Conservation (phyloP, 441 rosid species). For the Hura crepitans region DNA sequence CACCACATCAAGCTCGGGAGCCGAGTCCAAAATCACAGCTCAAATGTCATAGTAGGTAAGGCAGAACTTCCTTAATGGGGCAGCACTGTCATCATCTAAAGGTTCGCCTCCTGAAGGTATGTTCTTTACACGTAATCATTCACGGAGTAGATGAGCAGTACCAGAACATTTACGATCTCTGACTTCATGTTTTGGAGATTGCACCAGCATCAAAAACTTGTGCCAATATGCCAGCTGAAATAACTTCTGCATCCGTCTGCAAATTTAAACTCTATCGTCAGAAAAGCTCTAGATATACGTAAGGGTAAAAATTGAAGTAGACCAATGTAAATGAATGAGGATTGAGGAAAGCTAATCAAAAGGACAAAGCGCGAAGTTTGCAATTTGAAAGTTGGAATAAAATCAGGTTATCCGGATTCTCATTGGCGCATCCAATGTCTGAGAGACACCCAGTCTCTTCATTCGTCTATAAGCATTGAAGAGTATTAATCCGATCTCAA, state of each 20-base stretch:
- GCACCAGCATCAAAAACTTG: conserved; percentile 66
- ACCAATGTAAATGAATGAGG: background rate
- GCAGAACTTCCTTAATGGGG: conserved; percentile 78
- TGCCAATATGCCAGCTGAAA: conserved; percentile 75
- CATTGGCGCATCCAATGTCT: no score
- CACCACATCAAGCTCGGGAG: conserved; percentile 81
- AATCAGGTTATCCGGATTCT: background rate
- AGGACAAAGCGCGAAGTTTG: background rate
- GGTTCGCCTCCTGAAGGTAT: conserved; percentile 61
- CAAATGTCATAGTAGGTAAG: conserved; percentile 86
- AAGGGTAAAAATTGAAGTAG: background rate
- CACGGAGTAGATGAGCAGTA: conserved; percentile 85
- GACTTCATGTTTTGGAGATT: conserved; percentile 53
- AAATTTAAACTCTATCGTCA: background rate
- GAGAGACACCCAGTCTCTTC: background rate
- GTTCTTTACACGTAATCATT: conserved; percentile 67
- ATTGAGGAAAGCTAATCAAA: background rate
- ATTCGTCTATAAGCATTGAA: background rate
- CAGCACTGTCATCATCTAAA: conserved; percentile 73
- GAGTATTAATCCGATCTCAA: background rate
- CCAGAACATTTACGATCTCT: conserved; percentile 67
- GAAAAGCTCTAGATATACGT: background rate
- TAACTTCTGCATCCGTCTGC: conserved; percentile 97
- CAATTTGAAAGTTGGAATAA: background rate
- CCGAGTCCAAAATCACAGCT: conserved; percentile 73